Conservation (phyloP, 352 stramenopile species). For the Phytophthora sp. region DNA sequence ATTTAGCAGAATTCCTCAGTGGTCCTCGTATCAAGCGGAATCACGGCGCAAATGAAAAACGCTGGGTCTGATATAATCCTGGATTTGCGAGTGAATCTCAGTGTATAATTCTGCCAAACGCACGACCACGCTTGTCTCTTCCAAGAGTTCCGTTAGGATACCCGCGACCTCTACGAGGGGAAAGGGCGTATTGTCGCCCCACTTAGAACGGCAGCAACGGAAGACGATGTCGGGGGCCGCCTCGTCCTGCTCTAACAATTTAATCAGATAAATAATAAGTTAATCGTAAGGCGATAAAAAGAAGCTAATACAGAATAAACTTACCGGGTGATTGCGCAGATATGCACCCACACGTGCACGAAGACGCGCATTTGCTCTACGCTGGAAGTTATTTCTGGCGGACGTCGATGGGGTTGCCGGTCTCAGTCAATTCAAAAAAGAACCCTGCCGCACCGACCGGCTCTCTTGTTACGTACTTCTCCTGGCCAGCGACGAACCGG, state of each 20-base stretch:
- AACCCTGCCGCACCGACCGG: background rate
- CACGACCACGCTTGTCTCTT: conserved; percentile 5
- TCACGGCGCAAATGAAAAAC: no score
- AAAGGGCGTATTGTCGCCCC: conserved; percentile 12
- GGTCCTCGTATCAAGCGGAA: no score
- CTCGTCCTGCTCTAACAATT: conserved; percentile 15
- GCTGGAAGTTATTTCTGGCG: conserved; percentile 20
- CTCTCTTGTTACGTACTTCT: conserved; percentile 1
- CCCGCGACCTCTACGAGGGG: conserved; percentile 14
- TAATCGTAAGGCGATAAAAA: background rate
- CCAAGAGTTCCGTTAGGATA: conserved; percentile 5
- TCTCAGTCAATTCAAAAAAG: conserved; percentile 6
- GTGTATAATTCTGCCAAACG: conserved; percentile 2
- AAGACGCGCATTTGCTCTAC: conserved; percentile 4
- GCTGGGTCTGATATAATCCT: conserved; percentile 12
- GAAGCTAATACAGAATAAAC: conserved; percentile 2
- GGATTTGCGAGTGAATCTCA: conserved; percentile 12
- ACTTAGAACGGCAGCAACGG: conserved; percentile 13
- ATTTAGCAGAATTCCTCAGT: no score
- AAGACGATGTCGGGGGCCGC: conserved; percentile 8
- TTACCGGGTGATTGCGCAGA: conserved; percentile 1
- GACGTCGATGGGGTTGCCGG: conserved; percentile 10
- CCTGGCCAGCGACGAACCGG: conserved; percentile 10
- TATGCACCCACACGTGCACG: conserved; percentile 10
- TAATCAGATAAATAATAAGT: conserved; percentile 12